Conservation (phyloP, 345 rosid genomes). For the Punica granatum region DNA sequence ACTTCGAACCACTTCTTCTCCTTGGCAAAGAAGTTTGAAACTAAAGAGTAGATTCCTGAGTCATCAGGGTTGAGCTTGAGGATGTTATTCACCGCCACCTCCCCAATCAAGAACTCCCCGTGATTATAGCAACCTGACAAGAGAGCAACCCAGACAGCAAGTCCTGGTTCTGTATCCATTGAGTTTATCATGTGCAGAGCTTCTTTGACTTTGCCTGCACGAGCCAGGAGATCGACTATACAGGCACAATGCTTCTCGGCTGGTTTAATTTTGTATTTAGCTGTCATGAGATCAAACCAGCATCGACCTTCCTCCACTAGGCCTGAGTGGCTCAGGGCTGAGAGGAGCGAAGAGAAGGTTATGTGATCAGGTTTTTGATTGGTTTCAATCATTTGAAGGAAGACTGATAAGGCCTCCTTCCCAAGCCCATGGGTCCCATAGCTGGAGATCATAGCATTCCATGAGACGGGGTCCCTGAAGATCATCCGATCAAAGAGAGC, state of each 20-base stretch:
- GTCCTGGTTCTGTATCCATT: conserved; percentile 32
- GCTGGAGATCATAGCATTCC: conserved; percentile 65
- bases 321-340: conserved; percentile 70
- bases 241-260: conserved; percentile 59
- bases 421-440: conserved; percentile 68
- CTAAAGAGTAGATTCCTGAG: conserved; percentile 48
- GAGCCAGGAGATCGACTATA: conserved; percentile 66
- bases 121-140: conserved; percentile 67
- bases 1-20: conserved; percentile 50
- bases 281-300: conserved; percentile 48
- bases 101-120: conserved; percentile 42
- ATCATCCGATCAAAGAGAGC: conserved; percentile 37
- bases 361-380: conserved; percentile 45
- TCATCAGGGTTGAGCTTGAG: conserved; percentile 49
- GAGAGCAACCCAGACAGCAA: conserved; percentile 67
- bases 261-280: conserved; percentile 38
- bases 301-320: conserved; percentile 49
- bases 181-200: conserved; percentile 48
- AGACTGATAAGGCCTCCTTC: conserved; percentile 48
- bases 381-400: conserved; percentile 40
- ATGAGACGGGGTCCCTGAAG: conserved; percentile 45
- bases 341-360: conserved; percentile 66
- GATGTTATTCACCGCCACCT: conserved; percentile 50
- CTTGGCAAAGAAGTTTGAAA: conserved; percentile 63
- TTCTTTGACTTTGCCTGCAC: conserved; percentile 60